phyloP scores from a whole-genome alignment of 2,329 filamentous ascomycete genomes.

The Diplodia sapinea region DNA sequence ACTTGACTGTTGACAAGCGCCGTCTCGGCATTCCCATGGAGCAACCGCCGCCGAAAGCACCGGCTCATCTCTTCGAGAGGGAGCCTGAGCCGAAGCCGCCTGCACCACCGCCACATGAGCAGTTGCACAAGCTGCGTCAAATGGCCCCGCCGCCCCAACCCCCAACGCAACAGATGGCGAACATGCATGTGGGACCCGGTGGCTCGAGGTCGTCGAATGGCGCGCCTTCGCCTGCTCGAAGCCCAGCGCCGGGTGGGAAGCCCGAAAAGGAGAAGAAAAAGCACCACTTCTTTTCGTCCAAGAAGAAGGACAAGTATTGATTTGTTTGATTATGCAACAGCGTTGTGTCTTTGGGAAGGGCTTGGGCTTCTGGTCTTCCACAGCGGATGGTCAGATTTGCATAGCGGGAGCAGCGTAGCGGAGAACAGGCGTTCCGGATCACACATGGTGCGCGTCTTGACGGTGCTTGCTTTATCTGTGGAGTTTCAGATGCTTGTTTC shows the following conservation, averaged over 20 bases:
- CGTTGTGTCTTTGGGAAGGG: constrained; percentile 8
- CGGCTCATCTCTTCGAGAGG: constrained; percentile 83
- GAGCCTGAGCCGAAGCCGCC: constrained; percentile 64
- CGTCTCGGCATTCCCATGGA: constrained; percentile 82
- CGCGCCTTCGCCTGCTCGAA: constrained; percentile 18
- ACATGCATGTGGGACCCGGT: constrained; percentile 35
- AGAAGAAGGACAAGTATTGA: constrained; percentile 31
- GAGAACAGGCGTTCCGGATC: constrained; percentile 30
- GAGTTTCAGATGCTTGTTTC: constrained; percentile 24
- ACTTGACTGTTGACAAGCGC: constrained; percentile 76
- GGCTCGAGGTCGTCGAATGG: constrained; percentile 27
- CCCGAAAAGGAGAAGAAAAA: constrained; percentile 61
- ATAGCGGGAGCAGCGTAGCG: constrained; percentile 28
- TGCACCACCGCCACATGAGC: constrained; percentile 49
- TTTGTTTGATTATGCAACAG: background rate
- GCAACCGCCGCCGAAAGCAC: constrained; percentile 78
- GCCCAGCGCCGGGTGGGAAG: constrained; percentile 40
- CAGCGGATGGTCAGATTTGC: constrained; percentile 21
- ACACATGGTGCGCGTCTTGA: constrained; percentile 21
- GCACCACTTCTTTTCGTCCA: constrained; percentile 59
- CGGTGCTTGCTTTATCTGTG: constrained; percentile 20
- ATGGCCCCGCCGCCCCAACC: constrained; percentile 43
- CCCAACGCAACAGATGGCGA: constrained; percentile 39
- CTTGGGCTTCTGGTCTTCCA: background rate
- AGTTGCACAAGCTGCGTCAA: constrained; percentile 33